Percentiles rank a stretch among this genome's conserved stretches.
Evolutionary conservation across 148 eudicot species (phyloP).

Genomic region (Polygonum aviculare): DNA sequence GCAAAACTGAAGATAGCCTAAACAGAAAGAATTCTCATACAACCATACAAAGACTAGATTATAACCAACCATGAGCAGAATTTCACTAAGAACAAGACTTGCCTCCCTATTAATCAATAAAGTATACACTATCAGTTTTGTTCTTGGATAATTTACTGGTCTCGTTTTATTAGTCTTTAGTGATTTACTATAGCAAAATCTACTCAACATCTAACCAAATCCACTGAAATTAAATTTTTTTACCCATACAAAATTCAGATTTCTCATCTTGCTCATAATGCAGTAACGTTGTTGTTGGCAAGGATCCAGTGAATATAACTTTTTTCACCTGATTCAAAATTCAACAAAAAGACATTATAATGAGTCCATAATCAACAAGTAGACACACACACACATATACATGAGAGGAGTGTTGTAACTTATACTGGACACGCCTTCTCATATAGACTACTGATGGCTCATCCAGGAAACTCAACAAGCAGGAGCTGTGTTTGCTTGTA

Average conservation of each 20-base stretch:
- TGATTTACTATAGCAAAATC: background rate
- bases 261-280: background rate
- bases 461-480: conserved; percentile 7
- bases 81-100: no score
- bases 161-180: background rate
- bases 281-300: background rate
- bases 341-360: no score
- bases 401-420: background rate
- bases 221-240: background rate
- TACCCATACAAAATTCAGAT: background rate
- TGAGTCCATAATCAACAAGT: no score
- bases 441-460: background rate
- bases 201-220: background rate
- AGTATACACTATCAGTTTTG: background rate
- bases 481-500: conserved; percentile 1
- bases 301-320: background rate
- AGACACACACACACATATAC: no score
- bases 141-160: background rate
- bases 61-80: background rate
- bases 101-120: no score
- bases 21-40: background rate
- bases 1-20: no score
- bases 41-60: background rate
- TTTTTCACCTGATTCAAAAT: no score
- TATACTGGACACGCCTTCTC: background rate